Evolutionary conservation across 2,329 filamentous ascomycete species (phyloP).

Genomic region (Pseudogymnoascus sp.): DNA sequence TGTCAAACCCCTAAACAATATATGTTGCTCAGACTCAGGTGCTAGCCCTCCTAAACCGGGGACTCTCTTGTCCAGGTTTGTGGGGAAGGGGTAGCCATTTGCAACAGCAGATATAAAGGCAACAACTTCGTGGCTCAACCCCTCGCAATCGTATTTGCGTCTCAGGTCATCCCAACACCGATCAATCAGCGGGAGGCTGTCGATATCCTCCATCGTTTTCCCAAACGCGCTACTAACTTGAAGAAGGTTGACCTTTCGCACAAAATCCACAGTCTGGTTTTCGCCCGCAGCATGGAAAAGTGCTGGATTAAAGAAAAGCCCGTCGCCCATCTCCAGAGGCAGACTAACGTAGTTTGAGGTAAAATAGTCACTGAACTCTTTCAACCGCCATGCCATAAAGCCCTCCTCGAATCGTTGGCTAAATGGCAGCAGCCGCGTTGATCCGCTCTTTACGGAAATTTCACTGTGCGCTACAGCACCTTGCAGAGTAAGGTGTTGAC

Average conservation of each 20-base stretch:
- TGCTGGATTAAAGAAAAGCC: slow-evolving; percentile 55
- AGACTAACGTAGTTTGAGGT: slow-evolving; percentile 42
- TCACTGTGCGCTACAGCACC: slow-evolving; percentile 54
- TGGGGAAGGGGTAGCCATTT: slow-evolving; percentile 54
- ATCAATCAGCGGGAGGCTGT: slow-evolving; percentile 41
- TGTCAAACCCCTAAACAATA: too few relatives aligned
- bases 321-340: slow-evolving; percentile 47
- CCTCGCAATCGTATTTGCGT: slow-evolving; percentile 27
- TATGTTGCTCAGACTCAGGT: too few relatives aligned
- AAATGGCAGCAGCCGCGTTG: slow-evolving; percentile 52
- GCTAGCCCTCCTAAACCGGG: slow-evolving; percentile 40
- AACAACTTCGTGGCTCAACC: slow-evolving; percentile 34
- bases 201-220: slow-evolving; percentile 54
- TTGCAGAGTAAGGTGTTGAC: slow-evolving; percentile 51
- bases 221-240: slow-evolving; percentile 55
- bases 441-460: slow-evolving; percentile 49
- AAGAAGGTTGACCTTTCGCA: slow-evolving; percentile 51
- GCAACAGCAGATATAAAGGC: slow-evolving; percentile 43
- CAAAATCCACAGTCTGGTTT: slow-evolving; percentile 39
- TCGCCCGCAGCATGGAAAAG: slow-evolving; percentile 55
- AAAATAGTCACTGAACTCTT: slow-evolving; percentile 47
- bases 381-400: slow-evolving; percentile 47
- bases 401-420: slow-evolving; percentile 49
- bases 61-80: slow-evolving; percentile 49
- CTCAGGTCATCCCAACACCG: slow-evolving; percentile 35